Evolutionary conservation across 805 yeast species (phyloP).

Genomic region (Lipomyces sp.): DNA sequence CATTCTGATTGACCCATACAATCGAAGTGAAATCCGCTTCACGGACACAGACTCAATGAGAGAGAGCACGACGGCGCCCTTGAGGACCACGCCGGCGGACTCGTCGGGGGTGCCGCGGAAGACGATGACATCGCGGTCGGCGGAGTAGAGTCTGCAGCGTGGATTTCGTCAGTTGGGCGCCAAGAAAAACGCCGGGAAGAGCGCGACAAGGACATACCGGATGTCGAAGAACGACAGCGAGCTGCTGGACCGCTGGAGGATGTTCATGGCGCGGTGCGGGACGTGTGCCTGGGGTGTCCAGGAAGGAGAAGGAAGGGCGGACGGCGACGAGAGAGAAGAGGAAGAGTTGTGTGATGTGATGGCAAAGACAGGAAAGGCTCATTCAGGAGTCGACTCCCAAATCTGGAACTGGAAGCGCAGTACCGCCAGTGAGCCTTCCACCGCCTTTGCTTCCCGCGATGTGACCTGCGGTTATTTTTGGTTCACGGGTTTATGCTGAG

Average conservation of each 20-base stretch:
- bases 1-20: constrained; percentile 65
- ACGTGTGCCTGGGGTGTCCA: too few species aligned
- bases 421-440: too few species aligned
- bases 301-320: too few species aligned
- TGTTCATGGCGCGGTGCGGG: too few species aligned
- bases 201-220: constrained; percentile 27
- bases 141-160: constrained; percentile 51
- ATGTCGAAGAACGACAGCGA: constrained; percentile 47
- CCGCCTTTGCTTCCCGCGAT: too few species aligned
- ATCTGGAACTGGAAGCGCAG: too few species aligned
- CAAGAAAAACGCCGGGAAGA: neutral
- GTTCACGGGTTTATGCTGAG: too few species aligned
- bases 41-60: constrained; percentile 71
- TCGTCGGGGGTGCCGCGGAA: constrained; percentile 74
- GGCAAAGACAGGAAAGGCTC: too few species aligned
- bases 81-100: constrained; percentile 69
- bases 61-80: constrained; percentile 75
- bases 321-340: too few species aligned
- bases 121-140: constrained; percentile 74
- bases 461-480: too few species aligned
- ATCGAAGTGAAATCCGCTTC: constrained; percentile 58
- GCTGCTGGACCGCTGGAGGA: constrained; percentile 33
- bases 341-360: too few species aligned
- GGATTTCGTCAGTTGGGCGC: neutral
- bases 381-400: too few species aligned